Conservation (phyloP, 1,284 basidiomycete species). For the Marasmius sp. region DNA sequence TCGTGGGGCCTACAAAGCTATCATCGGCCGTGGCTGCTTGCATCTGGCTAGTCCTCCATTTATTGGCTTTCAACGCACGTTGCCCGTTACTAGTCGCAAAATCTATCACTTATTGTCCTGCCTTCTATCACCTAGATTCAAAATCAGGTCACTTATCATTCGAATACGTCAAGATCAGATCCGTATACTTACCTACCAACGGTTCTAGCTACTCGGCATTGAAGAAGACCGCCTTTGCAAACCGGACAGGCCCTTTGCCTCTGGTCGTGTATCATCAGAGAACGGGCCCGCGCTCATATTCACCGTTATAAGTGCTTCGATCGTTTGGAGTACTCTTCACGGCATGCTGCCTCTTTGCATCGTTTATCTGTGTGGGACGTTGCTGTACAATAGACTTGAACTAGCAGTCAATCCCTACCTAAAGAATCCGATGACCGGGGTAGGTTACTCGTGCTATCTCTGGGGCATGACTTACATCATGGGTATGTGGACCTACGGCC, state of each 20-base stretch:
- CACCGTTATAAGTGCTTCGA: conserved; percentile 22
- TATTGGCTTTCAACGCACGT: conserved; percentile 2
- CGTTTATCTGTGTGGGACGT: conserved; percentile 27
- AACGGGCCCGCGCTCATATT: conserved; percentile 25
- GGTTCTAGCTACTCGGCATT: conserved; percentile 13
- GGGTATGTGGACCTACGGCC: conserved; percentile 20
- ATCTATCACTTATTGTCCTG: no score
- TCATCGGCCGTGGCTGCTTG: neutral
- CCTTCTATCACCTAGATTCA: neutral
- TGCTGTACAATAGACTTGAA: conserved; percentile 32
- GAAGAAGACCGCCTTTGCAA: conserved; percentile 37
- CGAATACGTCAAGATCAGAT: neutral
- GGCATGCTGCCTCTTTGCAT: conserved; percentile 23
- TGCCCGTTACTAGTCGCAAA: no score
- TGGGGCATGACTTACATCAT: conserved; percentile 33
- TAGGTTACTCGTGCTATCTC: conserved; percentile 33
- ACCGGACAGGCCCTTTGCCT: conserved; percentile 34
- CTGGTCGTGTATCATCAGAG: conserved; percentile 30
- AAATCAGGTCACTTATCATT: neutral
- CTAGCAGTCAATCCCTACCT: conserved; percentile 29
- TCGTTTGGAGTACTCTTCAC: conserved; percentile 23
- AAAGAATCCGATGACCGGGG: conserved; percentile 29
- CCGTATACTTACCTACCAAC: no score
- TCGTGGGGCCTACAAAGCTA: neutral
- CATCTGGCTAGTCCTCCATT: conserved; percentile 1